Conservation (phyloP, 257 asterid species). For the Linderniella brevidens region DNA sequence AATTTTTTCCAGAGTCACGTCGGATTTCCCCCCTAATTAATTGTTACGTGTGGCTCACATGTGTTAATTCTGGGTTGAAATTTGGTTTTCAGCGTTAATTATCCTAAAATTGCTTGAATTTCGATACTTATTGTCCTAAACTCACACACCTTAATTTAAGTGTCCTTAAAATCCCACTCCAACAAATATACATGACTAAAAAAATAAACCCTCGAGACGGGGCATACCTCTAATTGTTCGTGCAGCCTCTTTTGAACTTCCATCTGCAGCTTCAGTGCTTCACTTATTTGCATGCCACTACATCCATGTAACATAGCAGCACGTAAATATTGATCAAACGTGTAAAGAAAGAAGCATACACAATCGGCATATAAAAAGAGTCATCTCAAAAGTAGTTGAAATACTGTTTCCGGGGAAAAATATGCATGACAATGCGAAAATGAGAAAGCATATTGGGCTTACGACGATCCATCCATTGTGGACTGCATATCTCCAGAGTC, state of each 20-base stretch:
- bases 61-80: no score
- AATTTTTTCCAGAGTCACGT: no score
- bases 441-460: constrained; percentile 24
- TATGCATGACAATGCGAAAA: neutral
- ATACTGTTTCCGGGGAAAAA: neutral
- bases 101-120: no score
- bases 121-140: no score
- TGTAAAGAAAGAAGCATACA: no score
- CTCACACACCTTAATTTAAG: no score
- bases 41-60: no score
- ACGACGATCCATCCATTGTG: constrained; percentile 58
- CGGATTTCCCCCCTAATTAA: no score
- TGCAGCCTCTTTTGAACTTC: constrained; percentile 96
- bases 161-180: neutral
- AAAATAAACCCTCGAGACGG: neutral
- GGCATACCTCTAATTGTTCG: constrained; percentile 84
- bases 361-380: constrained; percentile 4
- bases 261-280: constrained; percentile 96
- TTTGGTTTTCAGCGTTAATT: no score
- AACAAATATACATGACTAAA: neutral
- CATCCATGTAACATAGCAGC: neutral
- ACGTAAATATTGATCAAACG: neutral
- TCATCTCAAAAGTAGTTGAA: constrained; percentile 2
- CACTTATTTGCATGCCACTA: constrained; percentile 81
- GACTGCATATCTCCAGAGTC: constrained; percentile 67